Base-by-base conservation (phyloP, 2,329 filamentous ascomycete species). In the Plenodomus biglobosus region DNA sequence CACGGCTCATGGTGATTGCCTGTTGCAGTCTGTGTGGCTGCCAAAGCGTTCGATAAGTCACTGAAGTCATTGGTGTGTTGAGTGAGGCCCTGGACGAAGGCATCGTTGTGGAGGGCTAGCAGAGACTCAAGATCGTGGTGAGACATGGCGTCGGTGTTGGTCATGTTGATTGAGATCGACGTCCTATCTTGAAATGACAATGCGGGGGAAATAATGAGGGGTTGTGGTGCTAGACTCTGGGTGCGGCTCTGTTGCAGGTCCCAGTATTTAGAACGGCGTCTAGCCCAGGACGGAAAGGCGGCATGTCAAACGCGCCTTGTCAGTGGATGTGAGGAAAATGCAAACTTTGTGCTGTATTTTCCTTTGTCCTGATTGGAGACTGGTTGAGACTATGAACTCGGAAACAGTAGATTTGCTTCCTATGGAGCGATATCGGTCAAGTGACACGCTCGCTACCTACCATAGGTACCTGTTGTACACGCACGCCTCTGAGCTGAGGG, bases 11-110 rank as follows among this genome's bases (percentile, higher is more conserved):
- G 41, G 15, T 34, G n/a, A 13, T 47, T 37, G 13, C 3, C 5
- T 22, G 49, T 21, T 39, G 37, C 30, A 30, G 43, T 38, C 32
- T 51, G 48, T 11, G 44, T 38, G 13, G 49, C 42, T 36, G 40
- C 20, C n/a, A 44, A 42, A 32, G 49, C 49, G 10, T 45, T 43
- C 17, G 36, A 40, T 15, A 50, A 24, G 36, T 40, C 43, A 15
- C 19, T 35, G 21, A 50, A 43, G 27, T 39, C 37, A 22, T 19
- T 35, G 39, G 41, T 39, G 4, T 50, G 32, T 21, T 39, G 38
- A 8, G 8, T 15, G 17, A 18, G 20, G 8, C 35, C 35, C 15
- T 19, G 3, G 8, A 22, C 34, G n/a, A 38, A n/a, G 20, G 35
- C 10, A 19, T 46, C 39, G 17, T 37, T 36, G 13, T 27, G 20